Conservation (phyloP, 2,329 filamentous ascomycete species). For the Fusarium mundagurra region DNA sequence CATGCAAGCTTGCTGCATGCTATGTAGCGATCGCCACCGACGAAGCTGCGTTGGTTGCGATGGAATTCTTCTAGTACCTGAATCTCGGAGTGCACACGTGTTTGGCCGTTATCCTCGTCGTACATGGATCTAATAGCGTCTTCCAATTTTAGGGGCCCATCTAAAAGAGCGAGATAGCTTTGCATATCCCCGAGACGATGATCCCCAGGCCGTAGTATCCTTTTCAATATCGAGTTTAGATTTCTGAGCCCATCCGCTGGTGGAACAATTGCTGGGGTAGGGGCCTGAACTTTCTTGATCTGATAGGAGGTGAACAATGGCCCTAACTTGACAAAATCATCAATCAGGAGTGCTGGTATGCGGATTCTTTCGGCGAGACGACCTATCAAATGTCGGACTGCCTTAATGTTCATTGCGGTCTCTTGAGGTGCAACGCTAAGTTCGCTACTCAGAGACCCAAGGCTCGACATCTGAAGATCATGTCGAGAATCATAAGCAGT, state of each 20-base stretch:
- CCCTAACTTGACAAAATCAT: slow-evolving; percentile 44
- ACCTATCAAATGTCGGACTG: slow-evolving; percentile 55
- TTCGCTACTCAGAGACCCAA: slow-evolving; percentile 21
- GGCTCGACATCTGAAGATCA: slow-evolving; percentile 26
- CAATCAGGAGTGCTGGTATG: slow-evolving; percentile 50
- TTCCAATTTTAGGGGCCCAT: slow-evolving; percentile 4
- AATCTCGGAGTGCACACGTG: slow-evolving; percentile 35
- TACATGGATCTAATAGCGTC: slow-evolving; percentile 17
- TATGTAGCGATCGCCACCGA: slow-evolving; percentile 55
- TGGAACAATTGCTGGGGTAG: slow-evolving; percentile 28
- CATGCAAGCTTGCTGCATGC: slow-evolving; percentile 64
- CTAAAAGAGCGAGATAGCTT: neutral
- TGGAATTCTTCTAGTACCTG: slow-evolving; percentile 58
- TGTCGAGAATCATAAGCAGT: slow-evolving; percentile 27
- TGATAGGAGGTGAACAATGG: slow-evolving; percentile 46
- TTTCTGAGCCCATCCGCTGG: slow-evolving; percentile 42
- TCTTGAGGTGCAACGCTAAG: neutral
- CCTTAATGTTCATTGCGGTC: slow-evolving; percentile 35
- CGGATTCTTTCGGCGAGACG: slow-evolving; percentile 56
- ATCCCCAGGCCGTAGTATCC: slow-evolving; percentile 43
- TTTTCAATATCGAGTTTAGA: slow-evolving; percentile 45
- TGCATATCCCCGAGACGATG: neutral
- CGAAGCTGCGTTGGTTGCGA: slow-evolving; percentile 45
- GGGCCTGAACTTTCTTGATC: slow-evolving; percentile 37
- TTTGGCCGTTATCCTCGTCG: slow-evolving; percentile 29